Base-by-base conservation (phyloP, 371 early-diverging fungal genomes). In the Apophysomyces elegans region DNA sequence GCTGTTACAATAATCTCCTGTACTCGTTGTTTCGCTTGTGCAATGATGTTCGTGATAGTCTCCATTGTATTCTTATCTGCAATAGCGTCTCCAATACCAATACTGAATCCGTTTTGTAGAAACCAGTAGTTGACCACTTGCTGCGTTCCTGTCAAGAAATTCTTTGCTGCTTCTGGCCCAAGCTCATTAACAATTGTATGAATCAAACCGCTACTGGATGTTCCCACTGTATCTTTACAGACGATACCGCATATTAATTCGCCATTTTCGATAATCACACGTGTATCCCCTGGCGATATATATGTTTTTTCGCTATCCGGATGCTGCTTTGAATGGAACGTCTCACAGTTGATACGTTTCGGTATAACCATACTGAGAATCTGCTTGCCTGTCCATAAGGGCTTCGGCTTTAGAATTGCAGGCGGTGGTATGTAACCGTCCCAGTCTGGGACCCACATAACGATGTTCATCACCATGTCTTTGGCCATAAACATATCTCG, bases 1-100 rank as follows among this genome's bases (percentile, higher is more conserved):
- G 99, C 99, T 43, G 85, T 83, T 32, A 84, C 73, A 70, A 99
- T 99, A 61, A 96, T 85, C 62, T 91, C 88, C 58, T 89, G 86
- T 59, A 99, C 99, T 61, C 90, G 89, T 16, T 81, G 77, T 72
- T 96, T 96, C 39, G 99, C 95, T 57, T 85, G 86, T 58, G 80
- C 81, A 78, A 99, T 99, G 56, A 92, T 91, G 44, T 86, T 86
- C 56, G 91, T 92, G 64, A 99, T 96, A 4, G 78, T 78, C 47
- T 89, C 83, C 92, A 97, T 96, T 16, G 99, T 96, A 16, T 67
- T 73, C 32, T 82, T 79, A 79, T 98, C 98, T 26, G 99, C 97
- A 76, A 99, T 93, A 2, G 99, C 97, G 76, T 99, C 99, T 67
- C 99, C 99, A 72, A 99, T 99, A 76, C 99, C 99, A 58, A 99